phyloP scores from a whole-genome alignment of 1,284 basidiomycete species.

The Sphagnurus paluster region DNA sequence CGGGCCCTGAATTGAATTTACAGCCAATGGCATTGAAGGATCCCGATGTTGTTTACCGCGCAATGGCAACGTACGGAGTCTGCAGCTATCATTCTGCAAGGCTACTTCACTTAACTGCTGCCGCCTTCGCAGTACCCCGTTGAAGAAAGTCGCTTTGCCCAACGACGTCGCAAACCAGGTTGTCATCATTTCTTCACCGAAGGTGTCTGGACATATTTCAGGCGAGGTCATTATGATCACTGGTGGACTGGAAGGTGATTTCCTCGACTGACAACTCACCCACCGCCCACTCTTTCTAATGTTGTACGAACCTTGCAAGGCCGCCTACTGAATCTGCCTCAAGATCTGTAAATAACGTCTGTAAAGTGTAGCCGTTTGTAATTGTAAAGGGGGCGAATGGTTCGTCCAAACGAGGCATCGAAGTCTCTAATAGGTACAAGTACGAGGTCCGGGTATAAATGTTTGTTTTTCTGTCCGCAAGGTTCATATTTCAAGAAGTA shows the following conservation, averaged over 20 bases:
- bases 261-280: not conserved
- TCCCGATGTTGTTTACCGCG: constrained; percentile 44
- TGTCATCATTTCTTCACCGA: constrained; percentile 58
- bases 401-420: too few relatives aligned
- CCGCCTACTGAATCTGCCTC: constrained; percentile 16
- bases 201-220: constrained; percentile 59
- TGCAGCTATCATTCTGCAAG: not conserved
- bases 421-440: too few relatives aligned
- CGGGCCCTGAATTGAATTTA: not conserved
- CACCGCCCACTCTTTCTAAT: not conserved
- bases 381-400: too few relatives aligned
- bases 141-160: constrained; percentile 69
- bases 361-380: too few relatives aligned
- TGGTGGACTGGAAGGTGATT: constrained; percentile 75
- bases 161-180: constrained; percentile 69
- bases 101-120: not conserved
- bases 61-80: constrained; percentile 61
- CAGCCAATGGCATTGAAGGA: constrained; percentile 46
- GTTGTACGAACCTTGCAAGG: constrained; percentile 11
- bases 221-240: constrained; percentile 73
- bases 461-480: too few relatives aligned
- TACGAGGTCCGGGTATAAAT: too few relatives aligned
- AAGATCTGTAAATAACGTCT: constrained; percentile 16
- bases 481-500: too few relatives aligned
- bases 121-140: constrained; percentile 53